Percentiles rank a stretch among this genome's conserved stretches.
These are phyloP conservation scores for Seiridium cupressi DNA, from an alignment of 2,329 filamentous ascomycete genomes.

Conservation along the genomic window DNA sequence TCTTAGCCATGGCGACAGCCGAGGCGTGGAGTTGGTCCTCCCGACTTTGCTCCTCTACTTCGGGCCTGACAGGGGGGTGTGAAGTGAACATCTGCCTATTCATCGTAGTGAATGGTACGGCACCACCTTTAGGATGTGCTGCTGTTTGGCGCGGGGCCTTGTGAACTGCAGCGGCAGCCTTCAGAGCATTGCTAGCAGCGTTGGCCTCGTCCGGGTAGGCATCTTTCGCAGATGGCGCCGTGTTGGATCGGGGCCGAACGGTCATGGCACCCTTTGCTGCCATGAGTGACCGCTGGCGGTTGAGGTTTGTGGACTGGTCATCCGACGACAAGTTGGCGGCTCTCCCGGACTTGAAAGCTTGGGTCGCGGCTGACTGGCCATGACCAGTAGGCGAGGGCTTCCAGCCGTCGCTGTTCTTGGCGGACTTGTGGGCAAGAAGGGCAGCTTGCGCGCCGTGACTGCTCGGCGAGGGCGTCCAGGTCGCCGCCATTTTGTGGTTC, in stretches of 20 bases:
- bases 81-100: slow-evolving; percentile 76
- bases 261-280: slow-evolving; percentile 79
- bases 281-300: slow-evolving; percentile 63
- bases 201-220: slow-evolving; percentile 57
- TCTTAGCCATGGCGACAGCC: slow-evolving; percentile 84
- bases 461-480: slow-evolving; percentile 63
- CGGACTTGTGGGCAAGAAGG: slow-evolving; percentile 59
- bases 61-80: slow-evolving; percentile 67
- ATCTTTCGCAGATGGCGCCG: slow-evolving; percentile 50
- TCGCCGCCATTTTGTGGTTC: slow-evolving; percentile 31
- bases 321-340: slow-evolving; percentile 26
- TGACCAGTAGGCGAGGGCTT: slow-evolving; percentile 40
- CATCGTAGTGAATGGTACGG: slow-evolving; percentile 67
- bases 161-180: slow-evolving; percentile 69
- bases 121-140: slow-evolving; percentile 57
- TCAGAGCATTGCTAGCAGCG: slow-evolving; percentile 66
- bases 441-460: slow-evolving; percentile 73
- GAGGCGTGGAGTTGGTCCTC: slow-evolving; percentile 76
- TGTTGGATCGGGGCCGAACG: slow-evolving; percentile 61
- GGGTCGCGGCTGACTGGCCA: slow-evolving; percentile 68
- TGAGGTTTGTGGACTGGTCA: slow-evolving; percentile 41
- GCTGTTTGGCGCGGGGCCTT: slow-evolving; percentile 41
- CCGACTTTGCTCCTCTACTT: slow-evolving; percentile 71
- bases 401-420: slow-evolving; percentile 49
- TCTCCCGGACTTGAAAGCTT: slow-evolving; percentile 58